Conservation (phyloP, 2,329 filamentous ascomycete genomes). For the Cercospora zeina region DNA sequence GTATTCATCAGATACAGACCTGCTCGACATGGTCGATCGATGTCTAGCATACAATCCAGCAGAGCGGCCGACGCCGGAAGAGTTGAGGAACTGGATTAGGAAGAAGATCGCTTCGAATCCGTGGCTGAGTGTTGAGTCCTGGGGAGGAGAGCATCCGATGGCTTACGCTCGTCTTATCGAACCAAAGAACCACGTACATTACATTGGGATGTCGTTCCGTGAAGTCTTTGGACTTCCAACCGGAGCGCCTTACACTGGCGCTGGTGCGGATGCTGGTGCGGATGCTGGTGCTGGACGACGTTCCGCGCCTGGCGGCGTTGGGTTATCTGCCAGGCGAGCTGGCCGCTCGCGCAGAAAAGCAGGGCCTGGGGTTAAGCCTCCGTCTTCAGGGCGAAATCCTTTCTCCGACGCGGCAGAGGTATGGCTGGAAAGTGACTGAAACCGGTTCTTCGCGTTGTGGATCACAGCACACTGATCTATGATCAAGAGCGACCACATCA, state of each 20-base stretch:
- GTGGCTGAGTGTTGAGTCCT: slow-evolving; percentile 5
- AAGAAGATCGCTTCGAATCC: slow-evolving; percentile 2
- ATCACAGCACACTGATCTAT: neutral
- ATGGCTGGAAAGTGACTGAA: neutral
- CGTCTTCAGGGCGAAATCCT: neutral
- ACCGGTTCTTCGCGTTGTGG: neutral
- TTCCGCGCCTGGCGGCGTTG: neutral
- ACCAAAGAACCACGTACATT: neutral
- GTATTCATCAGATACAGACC: neutral
- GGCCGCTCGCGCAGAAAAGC: neutral
- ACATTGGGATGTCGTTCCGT: neutral
- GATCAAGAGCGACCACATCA: too few species aligned
- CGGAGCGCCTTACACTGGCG: neutral
- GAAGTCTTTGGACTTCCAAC: neutral
- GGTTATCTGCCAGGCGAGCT: neutral
- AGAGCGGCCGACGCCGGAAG: slow-evolving; percentile 15
- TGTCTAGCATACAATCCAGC: slow-evolving; percentile 16
- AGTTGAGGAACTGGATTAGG: slow-evolving; percentile 1
- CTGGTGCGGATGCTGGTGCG: neutral
- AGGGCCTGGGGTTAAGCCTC: too few species aligned
- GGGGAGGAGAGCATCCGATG: slow-evolving; percentile 4
- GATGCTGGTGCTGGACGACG: too few species aligned
- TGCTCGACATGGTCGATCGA: slow-evolving; percentile 16
- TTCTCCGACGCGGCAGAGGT: neutral
- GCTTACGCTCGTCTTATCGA: neutral